A percentile compares a stretch with the other conserved stretches of the same genome.
These are phyloP conservation scores for Trifolium subterraneum DNA, from an alignment of 306 rosid genomes.

Conservation along the genomic window DNA sequence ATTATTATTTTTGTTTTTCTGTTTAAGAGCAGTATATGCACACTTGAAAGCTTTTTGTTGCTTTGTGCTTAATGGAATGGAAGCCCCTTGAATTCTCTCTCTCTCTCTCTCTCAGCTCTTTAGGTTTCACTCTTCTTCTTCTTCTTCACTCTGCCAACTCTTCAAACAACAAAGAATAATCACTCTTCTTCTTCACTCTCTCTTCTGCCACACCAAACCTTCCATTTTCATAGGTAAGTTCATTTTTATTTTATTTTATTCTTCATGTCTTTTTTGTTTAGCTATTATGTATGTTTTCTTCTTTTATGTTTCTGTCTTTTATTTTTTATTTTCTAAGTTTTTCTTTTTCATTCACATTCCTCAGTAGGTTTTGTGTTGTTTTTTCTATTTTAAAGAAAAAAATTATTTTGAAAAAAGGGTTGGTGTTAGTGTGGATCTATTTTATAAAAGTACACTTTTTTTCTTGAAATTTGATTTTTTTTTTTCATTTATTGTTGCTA, in stretches of 20 bases:
- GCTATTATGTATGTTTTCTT: not conserved
- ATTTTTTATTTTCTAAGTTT: not conserved
- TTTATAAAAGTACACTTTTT: not conserved
- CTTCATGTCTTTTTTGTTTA: not conserved
- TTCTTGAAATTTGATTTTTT: conserved; percentile 4
- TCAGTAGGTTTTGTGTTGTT: not conserved
- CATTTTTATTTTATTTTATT: not conserved
- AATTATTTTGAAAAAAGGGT: conserved; percentile 2
- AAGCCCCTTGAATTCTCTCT: conserved; percentile 57
- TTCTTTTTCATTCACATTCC: not conserved
- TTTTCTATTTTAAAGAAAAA: not conserved
- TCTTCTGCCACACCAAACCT: conserved; percentile 36
- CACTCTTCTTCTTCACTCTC: conserved; percentile 39
- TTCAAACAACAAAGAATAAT: conserved; percentile 15
- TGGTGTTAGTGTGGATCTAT: conserved; percentile 41
- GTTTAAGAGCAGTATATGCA: conserved; percentile 42
- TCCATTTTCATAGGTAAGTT: conserved; percentile 43
- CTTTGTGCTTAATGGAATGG: conserved; percentile 88
- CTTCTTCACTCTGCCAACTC: not conserved
- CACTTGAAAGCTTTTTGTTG: conserved; percentile 67
- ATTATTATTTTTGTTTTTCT: not conserved
- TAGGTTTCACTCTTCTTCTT: conserved; percentile 28
- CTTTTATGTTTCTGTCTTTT: not conserved
- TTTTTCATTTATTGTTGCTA: not conserved
- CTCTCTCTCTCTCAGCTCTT: conserved; percentile 25